phyloP scores from a whole-genome alignment of 805 yeast species.

The Cyberlindnera amylophila region DNA sequence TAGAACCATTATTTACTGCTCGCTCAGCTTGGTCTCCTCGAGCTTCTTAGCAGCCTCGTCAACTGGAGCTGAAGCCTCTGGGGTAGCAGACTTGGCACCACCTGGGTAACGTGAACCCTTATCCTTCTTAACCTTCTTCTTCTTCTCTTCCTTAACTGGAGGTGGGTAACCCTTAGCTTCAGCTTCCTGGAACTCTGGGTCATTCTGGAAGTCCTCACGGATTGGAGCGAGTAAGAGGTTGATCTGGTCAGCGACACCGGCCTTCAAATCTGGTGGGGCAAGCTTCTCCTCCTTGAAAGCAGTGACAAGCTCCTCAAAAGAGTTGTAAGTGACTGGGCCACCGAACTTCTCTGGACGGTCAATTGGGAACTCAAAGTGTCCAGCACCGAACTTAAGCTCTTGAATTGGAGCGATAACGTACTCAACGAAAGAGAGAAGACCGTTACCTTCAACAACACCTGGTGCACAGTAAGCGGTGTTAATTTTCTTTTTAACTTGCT shows the following conservation, averaged over 20 bases:
- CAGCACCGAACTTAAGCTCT: slow-evolving; percentile 61
- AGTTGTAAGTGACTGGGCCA: slow-evolving; percentile 74
- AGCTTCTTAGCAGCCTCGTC: slow-evolving; percentile 36
- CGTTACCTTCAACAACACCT: slow-evolving; percentile 88
- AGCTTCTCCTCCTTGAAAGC: slow-evolving; percentile 73
- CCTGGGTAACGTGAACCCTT: slow-evolving; percentile 93
- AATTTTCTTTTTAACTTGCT: slow-evolving; percentile 83
- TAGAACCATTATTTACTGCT: background rate
- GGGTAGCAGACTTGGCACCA: slow-evolving; percentile 31
- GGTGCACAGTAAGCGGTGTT: slow-evolving; percentile 93
- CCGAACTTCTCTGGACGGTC: slow-evolving; percentile 97
- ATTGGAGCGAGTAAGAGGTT: slow-evolving; percentile 81
- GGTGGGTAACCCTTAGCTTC: slow-evolving; percentile 82
- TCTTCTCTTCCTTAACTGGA: slow-evolving; percentile 53
- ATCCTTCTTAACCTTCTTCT: slow-evolving; percentile 75
- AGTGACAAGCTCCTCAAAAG: slow-evolving; percentile 63
- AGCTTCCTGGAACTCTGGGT: slow-evolving; percentile 72
- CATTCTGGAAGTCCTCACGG: slow-evolving; percentile 58
- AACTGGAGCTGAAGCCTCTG: slow-evolving; percentile 24
- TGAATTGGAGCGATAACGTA: slow-evolving; percentile 83
- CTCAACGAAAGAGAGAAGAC: slow-evolving; percentile 81
- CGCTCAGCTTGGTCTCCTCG: slow-evolving; percentile 36
- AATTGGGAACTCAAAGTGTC: slow-evolving; percentile 62
- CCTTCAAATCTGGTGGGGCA: slow-evolving; percentile 90
- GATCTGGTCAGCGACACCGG: slow-evolving; percentile 86